Evolutionary conservation across 1,139 yeast genomes (phyloP).

Genomic region (Fermentozyma sake): DNA sequence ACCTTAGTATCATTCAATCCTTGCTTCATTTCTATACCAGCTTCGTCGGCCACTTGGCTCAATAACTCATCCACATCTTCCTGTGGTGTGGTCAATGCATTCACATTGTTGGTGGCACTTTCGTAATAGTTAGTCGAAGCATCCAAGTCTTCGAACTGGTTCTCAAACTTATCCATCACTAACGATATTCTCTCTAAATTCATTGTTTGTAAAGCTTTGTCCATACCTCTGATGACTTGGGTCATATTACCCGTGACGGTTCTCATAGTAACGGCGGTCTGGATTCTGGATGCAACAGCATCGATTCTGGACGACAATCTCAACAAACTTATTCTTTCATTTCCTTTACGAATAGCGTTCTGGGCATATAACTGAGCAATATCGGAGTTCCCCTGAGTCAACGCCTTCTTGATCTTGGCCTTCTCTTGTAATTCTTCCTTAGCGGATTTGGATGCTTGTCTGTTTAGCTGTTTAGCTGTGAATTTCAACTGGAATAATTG

Average conservation of each 20-base stretch:
- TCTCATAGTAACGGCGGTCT: constrained; percentile 96
- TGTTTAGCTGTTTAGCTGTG: constrained; percentile 87
- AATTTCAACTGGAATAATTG: constrained; percentile 55
- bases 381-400: constrained; percentile 82
- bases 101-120: constrained; percentile 80
- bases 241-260: constrained; percentile 93
- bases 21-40: constrained; percentile 90
- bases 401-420: constrained; percentile 84
- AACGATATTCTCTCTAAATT: constrained; percentile 85
- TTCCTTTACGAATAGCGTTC: constrained; percentile 88
- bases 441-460: constrained; percentile 87
- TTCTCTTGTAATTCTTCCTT: constrained; percentile 88
- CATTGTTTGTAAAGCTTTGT: constrained; percentile 92
- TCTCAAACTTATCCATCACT: constrained; percentile 96
- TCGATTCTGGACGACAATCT: constrained; percentile 87
- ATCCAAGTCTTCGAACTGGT: constrained; percentile 93
- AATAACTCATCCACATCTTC: constrained; percentile 91
- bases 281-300: constrained; percentile 93
- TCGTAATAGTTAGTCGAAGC: constrained; percentile 93
- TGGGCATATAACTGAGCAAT: constrained; percentile 94
- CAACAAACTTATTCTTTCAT: constrained; percentile 78
- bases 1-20: constrained; percentile 58
- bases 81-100: constrained; percentile 87
- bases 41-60: constrained; percentile 96
- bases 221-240: constrained; percentile 92